A percentile compares a stretch with the other conserved stretches of the same genome.
These are phyloP conservation scores for Penicillium sp. DNA, from an alignment of 2,329 filamentous ascomycete genomes.

Conservation along the genomic window DNA sequence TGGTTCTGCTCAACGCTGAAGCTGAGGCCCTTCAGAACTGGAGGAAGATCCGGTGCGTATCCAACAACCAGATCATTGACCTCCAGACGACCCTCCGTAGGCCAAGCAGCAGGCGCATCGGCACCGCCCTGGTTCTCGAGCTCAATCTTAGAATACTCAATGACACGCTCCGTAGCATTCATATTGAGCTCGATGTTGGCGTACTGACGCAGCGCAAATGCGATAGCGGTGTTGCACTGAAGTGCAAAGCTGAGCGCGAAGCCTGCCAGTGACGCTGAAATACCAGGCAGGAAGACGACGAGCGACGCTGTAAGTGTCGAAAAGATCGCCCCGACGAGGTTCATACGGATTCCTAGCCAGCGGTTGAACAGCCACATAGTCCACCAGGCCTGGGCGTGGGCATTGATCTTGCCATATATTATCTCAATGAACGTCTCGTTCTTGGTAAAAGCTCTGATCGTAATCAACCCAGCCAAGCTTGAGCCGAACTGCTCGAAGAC, in stretches of 20 bases:
- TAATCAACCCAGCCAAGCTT: slow-evolving; percentile 68
- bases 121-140: slow-evolving; percentile 26
- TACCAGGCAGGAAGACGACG: slow-evolving; percentile 60
- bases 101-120: slow-evolving; percentile 31
- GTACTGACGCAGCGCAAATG: slow-evolving; percentile 67
- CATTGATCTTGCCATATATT: slow-evolving; percentile 69
- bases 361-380: slow-evolving; percentile 71
- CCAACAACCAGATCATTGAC: slow-evolving; percentile 69
- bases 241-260: slow-evolving; percentile 74
- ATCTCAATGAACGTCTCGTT: slow-evolving; percentile 62
- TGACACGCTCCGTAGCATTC: slow-evolving; percentile 43
- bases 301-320: slow-evolving; percentile 63
- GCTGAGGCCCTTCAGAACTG: slow-evolving; percentile 25
- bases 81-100: slow-evolving; percentile 64
- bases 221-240: slow-evolving; percentile 65
- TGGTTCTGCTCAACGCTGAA: slow-evolving; percentile 28
- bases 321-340: slow-evolving; percentile 68
- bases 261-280: slow-evolving; percentile 70
- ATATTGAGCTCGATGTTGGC: slow-evolving; percentile 63
- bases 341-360: slow-evolving; percentile 74
- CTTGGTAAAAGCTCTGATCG: slow-evolving; percentile 74
- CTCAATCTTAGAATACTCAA: slow-evolving; percentile 52
- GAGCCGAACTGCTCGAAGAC: slow-evolving; percentile 79
- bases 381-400: slow-evolving; percentile 64
- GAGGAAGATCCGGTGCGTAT: slow-evolving; percentile 68